Percentiles rank a stretch among this genome's conserved stretches.
These are phyloP conservation scores for Rhynchosporium agropyri DNA, from an alignment of 2,329 filamentous ascomycete species.

Conservation along the genomic window DNA sequence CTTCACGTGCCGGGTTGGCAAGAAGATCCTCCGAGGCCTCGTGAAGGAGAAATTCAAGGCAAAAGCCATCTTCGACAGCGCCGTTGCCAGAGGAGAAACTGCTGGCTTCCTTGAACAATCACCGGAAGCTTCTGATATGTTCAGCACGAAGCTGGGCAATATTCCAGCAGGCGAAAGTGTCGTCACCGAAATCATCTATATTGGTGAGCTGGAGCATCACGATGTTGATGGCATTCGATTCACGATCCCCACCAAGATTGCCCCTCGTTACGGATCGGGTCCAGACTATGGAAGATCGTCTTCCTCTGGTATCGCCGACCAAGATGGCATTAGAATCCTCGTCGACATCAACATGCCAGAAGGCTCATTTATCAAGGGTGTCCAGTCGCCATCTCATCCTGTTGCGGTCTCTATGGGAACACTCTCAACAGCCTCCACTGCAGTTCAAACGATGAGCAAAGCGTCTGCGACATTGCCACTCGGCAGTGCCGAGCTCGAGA, in stretches of 20 bases:
- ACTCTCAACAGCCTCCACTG: slow-evolving; percentile 50
- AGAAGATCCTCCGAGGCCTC: slow-evolving; percentile 61
- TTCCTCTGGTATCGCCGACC: slow-evolving; percentile 9
- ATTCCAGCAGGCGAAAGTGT: slow-evolving; percentile 61
- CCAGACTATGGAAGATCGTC: slow-evolving; percentile 13
- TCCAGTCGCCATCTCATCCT: slow-evolving; percentile 70
- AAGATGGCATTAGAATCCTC: slow-evolving; percentile 47
- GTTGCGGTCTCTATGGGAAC: slow-evolving; percentile 67
- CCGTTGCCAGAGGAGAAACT: slow-evolving; percentile 59
- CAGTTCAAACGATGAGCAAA: slow-evolving; percentile 56
- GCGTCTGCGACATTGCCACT: slow-evolving; percentile 65
- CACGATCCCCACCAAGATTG: slow-evolving; percentile 68
- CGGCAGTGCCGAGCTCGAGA: slow-evolving; percentile 55
- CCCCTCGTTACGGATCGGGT: slow-evolving; percentile 63
- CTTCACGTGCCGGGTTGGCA: slow-evolving; percentile 66
- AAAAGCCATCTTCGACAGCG: slow-evolving; percentile 59
- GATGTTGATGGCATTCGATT: slow-evolving; percentile 68
- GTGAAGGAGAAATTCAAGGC: slow-evolving; percentile 69
- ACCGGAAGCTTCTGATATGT: slow-evolving; percentile 63
- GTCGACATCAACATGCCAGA: slow-evolving; percentile 63
- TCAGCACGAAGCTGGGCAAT: slow-evolving; percentile 69
- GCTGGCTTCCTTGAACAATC: slow-evolving; percentile 69
- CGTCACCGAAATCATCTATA: slow-evolving; percentile 64
- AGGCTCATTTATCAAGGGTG: slow-evolving; percentile 58
- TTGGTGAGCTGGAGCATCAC: slow-evolving; percentile 74